Conservation (phyloP, 371 early-diverging fungal genomes). For the Dichotomocladium elegans region DNA sequence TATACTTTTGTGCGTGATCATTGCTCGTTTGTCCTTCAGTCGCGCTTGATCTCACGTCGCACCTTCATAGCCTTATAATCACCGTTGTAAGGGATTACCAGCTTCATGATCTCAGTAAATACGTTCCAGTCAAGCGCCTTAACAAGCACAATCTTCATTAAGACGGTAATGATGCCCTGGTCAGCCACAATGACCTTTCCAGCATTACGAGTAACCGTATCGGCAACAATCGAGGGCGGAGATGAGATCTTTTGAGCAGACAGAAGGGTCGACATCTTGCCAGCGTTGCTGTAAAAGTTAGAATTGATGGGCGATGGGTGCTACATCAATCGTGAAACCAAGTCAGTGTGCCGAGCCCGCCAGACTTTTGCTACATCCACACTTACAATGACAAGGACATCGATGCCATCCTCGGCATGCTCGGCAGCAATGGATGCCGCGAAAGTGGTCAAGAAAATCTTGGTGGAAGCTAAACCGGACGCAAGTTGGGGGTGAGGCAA, state of each 20-base stretch:
- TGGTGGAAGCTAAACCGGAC: conserved; percentile 46
- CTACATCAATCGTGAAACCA: conserved; percentile 9
- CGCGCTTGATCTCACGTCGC: conserved; percentile 21
- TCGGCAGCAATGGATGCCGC: conserved; percentile 58
- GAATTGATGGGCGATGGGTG: conserved; percentile 62
- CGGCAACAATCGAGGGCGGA: conserved; percentile 51
- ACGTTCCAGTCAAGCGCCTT: conserved; percentile 51
- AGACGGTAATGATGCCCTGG: conserved; percentile 52
- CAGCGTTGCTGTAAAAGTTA: conserved; percentile 58
- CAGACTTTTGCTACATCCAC: background rate
- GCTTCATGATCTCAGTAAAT: conserved; percentile 49
- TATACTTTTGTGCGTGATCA: no score
- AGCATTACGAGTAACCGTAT: conserved; percentile 53
- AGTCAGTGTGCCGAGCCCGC: background rate
- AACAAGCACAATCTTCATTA: conserved; percentile 45
- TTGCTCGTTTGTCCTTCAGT: background rate
- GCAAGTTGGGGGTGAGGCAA: background rate
- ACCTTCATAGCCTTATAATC: conserved; percentile 54
- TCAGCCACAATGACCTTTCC: conserved; percentile 56
- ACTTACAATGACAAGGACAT: conserved; percentile 56
- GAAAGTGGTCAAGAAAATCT: conserved; percentile 57
- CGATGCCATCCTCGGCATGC: conserved; percentile 50
- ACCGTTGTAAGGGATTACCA: conserved; percentile 40
- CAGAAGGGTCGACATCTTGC: conserved; percentile 47
- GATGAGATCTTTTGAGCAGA: conserved; percentile 47